Evolutionary conservation across 768 basidiomycete species (phyloP), one percentile per base, ranked within the genome.

Genomic region (Hypsizygus marmoreus): DNA sequence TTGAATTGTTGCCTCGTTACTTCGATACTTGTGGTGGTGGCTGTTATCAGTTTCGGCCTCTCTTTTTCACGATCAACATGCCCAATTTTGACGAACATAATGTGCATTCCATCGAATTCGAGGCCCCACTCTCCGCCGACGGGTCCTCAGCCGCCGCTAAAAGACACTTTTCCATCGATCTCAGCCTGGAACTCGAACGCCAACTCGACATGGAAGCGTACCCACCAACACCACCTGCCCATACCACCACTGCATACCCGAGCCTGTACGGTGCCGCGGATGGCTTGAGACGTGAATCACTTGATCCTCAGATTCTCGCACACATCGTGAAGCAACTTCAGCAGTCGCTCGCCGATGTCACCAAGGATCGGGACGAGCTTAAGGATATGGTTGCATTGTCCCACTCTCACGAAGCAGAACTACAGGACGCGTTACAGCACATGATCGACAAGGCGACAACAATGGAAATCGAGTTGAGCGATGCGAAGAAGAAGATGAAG

Each of bases 291-390:
- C 65, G 45, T 61, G 77, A 58, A 67, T 80, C 82, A 1, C 74
- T 91, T 35, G 91, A 93, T 62, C 79, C 86, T 5, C 76, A 85
- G 16, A 77, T 93, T 30, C 76, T 93, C 23, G 81, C 84, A 6
- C 84, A 88, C 51, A 84, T 92, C 54, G 71, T 93, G 37, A 82
- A 80, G 33, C 80, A 88, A 59, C 75, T 93, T 41, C 80, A 85
- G 40, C 69, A 80, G n/a, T 78, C 79, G 16, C 62, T 92, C 38
- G 67, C 73, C 2, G 81, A 82, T 23, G 70, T 84, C 49, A 79
- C 84, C 26, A 80, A 76, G 58, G 88, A 91, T 60, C 82, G 87
- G 42, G 86, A 91, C 58, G 80, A 82, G 13, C 69, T 92, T 32
- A 64, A 76, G 28, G 64, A 72, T 35, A 58, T 80, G 34, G 64